A percentile compares a stretch with the other conserved stretches of the same genome.
phyloP scores from a whole-genome alignment of 306 rosid species.

The Glycyrrhiza uralensis region DNA sequence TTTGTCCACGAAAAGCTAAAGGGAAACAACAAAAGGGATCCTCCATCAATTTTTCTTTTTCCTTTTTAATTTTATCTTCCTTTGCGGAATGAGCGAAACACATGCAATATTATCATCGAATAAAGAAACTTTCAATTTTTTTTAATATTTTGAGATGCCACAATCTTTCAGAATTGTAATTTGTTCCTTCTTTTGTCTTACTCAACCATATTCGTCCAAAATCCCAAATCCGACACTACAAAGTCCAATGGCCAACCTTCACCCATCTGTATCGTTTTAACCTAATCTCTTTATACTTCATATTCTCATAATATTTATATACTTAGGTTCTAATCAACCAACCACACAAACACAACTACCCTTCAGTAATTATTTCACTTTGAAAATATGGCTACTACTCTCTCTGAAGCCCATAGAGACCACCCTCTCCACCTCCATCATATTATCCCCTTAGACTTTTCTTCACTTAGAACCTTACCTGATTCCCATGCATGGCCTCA shows the following conservation, averaged over 20 bases:
- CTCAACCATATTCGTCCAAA: slow-evolving; percentile 36
- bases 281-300: slow-evolving; percentile 18
- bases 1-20: slow-evolving; percentile 34
- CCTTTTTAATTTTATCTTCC: slow-evolving; percentile 4
- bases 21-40: slow-evolving; percentile 20
- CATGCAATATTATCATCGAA: slow-evolving; percentile 26
- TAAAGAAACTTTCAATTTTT: neutral
- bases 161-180: slow-evolving; percentile 29
- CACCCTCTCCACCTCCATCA: slow-evolving; percentile 44
- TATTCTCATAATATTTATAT: neutral
- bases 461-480: slow-evolving; percentile 45
- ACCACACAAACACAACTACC: neutral
- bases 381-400: slow-evolving; percentile 46
- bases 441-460: slow-evolving; percentile 57
- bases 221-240: slow-evolving; percentile 42
- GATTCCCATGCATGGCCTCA: slow-evolving; percentile 70
- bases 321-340: neutral
- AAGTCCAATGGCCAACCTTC: slow-evolving; percentile 58
- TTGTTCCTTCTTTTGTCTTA: slow-evolving; percentile 51
- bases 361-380: neutral
- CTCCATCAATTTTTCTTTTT: slow-evolving; percentile 19
- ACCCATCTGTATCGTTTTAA: slow-evolving; percentile 37
- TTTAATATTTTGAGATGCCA: slow-evolving; percentile 31
- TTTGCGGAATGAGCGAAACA: slow-evolving; percentile 21
- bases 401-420: slow-evolving; percentile 43